phyloP scores from a whole-genome alignment of 2,329 filamentous ascomycete species.

The Furcasterigmium sp. region DNA sequence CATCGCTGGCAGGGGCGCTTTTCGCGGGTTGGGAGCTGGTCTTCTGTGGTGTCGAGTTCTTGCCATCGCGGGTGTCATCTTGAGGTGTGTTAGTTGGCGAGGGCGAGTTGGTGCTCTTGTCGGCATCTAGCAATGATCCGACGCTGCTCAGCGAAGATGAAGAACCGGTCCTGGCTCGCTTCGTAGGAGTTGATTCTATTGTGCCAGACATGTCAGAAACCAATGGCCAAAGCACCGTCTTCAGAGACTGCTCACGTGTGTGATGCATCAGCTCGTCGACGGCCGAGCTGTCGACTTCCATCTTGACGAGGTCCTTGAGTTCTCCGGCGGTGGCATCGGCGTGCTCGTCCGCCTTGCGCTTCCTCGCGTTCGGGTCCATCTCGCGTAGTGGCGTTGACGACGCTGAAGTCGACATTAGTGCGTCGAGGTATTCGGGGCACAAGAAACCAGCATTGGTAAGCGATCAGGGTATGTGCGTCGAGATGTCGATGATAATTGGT shows the following conservation, averaged over 20 bases:
- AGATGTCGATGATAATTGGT: neutral
- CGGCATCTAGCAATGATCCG: slow-evolving; percentile 32
- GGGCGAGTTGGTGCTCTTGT: slow-evolving; percentile 28
- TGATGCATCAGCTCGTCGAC: neutral
- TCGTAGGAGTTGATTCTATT: neutral
- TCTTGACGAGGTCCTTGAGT: neutral
- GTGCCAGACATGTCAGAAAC: slow-evolving; percentile 1
- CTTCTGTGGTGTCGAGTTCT: neutral
- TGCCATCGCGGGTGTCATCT: neutral
- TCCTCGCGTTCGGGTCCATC: slow-evolving; percentile 41
- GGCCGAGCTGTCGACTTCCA: neutral
- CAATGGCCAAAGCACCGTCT: neutral
- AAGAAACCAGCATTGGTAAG: slow-evolving; percentile 2
- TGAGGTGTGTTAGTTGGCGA: slow-evolving; percentile 18
- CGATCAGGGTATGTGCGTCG: neutral
- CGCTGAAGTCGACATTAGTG: slow-evolving; percentile 3
- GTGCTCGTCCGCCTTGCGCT: neutral
- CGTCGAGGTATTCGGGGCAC: neutral
- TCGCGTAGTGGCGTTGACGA: slow-evolving; percentile 40
- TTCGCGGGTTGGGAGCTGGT: slow-evolving; percentile 6
- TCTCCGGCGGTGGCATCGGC: neutral
- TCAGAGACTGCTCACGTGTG: neutral
- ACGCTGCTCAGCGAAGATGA: slow-evolving; percentile 8
- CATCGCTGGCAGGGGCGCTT: neutral
- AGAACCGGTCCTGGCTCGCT: slow-evolving; percentile 10